Evolutionary conservation across 2,329 filamentous ascomycete genomes (phyloP), one percentile per base, ranked within the genome.

Genomic region (Xylariomycetidae sp.): DNA sequence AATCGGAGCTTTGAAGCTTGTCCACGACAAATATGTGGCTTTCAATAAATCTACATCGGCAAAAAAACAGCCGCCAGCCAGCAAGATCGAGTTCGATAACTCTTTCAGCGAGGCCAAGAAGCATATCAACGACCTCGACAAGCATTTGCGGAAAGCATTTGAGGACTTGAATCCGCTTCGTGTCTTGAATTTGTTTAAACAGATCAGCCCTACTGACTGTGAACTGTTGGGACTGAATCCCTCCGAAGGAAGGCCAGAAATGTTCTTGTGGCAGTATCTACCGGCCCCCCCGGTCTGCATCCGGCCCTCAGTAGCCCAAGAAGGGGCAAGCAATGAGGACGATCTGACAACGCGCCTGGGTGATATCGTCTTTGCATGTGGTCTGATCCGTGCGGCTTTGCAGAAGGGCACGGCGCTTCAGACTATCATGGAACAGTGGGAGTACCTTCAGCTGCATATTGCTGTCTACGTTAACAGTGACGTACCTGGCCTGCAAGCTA

Each of bases 391-490:
- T 31, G 84, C 86, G 15, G 87, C 88, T 0, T 62, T 97, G 12
- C 74, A 83, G 40, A 88, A 88, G 47, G 90, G 90, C 8, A 85
- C 89, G 11, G 80, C 88, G 0, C 74, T 98, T 3, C 78, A 85
- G 45, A 94, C 87, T 1, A 85, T 97, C 36, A 94, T 97, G 81
- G 92, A 98, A 57, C 88, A 95, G 50, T 98, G 92, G 92, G 92
- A 98, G 55, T 97, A 90, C 52, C 68, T 98, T 40, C 90, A 97
- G 54, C 74, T 95, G 7, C 89, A 97, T 53, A 85, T 97, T 40
- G 92, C 90, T 40, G 88, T 97, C 73, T 97, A 98, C 58, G 90
- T 98, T 59, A 97, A 98, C 66, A 95, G 89, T 44, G 89, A 96
- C 50, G 82, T 94, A 3, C 92, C 92, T 0, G 90, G 90, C 17